Conservation (phyloP, 441 rosid species). For the Gossypium gossypioides region DNA sequence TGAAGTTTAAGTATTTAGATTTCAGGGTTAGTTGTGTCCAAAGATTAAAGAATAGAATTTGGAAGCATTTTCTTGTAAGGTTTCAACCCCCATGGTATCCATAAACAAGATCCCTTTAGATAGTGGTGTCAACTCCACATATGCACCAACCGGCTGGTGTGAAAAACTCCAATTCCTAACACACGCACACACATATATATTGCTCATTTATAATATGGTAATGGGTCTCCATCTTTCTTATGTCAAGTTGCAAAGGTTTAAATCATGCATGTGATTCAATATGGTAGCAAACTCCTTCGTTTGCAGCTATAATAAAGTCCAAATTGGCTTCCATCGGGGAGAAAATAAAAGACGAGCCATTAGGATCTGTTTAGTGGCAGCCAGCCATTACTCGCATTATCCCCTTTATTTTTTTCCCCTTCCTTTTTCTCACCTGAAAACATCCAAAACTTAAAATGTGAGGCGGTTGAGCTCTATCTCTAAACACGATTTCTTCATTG, state of each 20-base stretch:
- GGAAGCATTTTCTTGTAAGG: not conserved
- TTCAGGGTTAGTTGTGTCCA: not conserved
- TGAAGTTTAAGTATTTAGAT: not conserved
- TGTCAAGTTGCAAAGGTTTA: conserved; percentile 27
- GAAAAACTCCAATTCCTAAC: not conserved
- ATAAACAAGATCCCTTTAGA: not conserved
- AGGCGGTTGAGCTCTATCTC: conserved; percentile 9
- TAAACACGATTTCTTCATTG: not conserved
- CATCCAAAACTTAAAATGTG: not conserved
- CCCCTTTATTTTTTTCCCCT: not conserved
- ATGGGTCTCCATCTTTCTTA: conserved; percentile 22
- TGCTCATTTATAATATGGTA: not conserved
- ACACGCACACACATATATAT: not conserved
- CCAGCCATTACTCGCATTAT: not conserved
- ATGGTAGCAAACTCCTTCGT: conserved; percentile 22
- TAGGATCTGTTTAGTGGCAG: conserved; percentile 14
- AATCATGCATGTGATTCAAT: conserved; percentile 39
- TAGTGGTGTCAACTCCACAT: not conserved
- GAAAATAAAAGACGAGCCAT: conserved; percentile 8
- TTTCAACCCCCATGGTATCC: not conserved
- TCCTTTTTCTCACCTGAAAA: not conserved
- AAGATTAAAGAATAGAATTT: not conserved
- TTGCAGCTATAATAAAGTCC: conserved; percentile 47
- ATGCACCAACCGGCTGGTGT: conserved; percentile 12
- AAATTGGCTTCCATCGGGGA: conserved; percentile 26